A percentile compares a stretch with the other conserved stretches of the same genome.
These are phyloP conservation scores for Fusarium burgessii DNA, from an alignment of 2,329 filamentous ascomycete species.

Conservation along the genomic window DNA sequence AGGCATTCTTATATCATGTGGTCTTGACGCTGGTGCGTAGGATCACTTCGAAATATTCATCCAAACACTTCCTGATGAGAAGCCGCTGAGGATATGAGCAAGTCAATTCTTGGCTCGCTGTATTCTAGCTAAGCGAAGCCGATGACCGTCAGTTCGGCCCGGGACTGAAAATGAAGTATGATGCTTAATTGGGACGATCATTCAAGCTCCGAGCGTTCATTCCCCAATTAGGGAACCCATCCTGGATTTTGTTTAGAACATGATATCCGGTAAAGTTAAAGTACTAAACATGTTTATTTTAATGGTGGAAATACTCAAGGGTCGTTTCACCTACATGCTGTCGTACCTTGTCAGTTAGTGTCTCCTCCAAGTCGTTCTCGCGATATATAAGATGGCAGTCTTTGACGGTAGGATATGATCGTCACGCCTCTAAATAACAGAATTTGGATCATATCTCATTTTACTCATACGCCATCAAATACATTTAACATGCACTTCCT, in stretches of 20 bases:
- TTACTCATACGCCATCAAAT: neutral
- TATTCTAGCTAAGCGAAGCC: neutral
- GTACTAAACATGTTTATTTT: conserved; percentile 8
- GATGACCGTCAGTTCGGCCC: neutral
- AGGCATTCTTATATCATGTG: neutral
- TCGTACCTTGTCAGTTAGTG: neutral
- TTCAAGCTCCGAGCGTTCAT: conserved; percentile 25
- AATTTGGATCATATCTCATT: neutral
- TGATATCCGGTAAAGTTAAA: conserved; percentile 14
- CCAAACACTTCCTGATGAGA: neutral
- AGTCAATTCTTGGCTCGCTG: neutral
- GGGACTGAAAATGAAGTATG: neutral
- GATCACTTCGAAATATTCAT: neutral
- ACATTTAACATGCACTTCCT: conserved; percentile 39
- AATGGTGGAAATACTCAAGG: conserved; percentile 39
- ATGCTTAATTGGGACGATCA: conserved; percentile 28
- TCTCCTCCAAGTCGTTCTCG: neutral
- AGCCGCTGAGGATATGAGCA: neutral
- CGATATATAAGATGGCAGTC: conserved; percentile 28
- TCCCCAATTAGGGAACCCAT: conserved; percentile 6
- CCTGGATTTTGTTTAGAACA: conserved; percentile 20
- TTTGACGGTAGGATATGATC: conserved; percentile 4
- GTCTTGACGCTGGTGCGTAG: neutral
- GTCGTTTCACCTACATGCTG: conserved; percentile 21
- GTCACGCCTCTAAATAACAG: conserved; percentile 14